Conservation (phyloP, 805 yeast genomes). For the Teunomyces pallodes region DNA sequence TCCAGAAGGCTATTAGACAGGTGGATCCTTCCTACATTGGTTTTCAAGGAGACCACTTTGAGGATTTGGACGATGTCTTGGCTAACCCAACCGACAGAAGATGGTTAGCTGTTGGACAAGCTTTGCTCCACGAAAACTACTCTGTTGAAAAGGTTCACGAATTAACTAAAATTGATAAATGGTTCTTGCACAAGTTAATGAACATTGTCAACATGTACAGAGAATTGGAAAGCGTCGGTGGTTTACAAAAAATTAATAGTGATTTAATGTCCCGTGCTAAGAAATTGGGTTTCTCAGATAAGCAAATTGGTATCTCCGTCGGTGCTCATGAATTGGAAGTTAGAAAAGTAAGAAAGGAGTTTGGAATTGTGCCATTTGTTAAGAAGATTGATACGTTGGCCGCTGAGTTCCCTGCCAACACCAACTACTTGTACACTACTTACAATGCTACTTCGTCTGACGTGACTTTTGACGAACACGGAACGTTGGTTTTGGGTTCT, state of each 20-base stretch:
- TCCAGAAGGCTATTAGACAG: conserved; percentile 96
- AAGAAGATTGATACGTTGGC: conserved; percentile 97
- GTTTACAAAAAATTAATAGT: conserved; percentile 55
- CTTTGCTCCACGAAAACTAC: conserved; percentile 86
- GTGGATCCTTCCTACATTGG: conserved; percentile 90
- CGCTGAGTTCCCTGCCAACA: conserved; percentile 97
- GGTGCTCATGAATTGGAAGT: conserved; percentile 75
- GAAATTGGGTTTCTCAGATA: conserved; percentile 92
- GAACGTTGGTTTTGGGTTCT: conserved; percentile 94
- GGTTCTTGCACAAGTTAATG: conserved; percentile 92
- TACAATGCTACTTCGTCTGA: conserved; percentile 89
- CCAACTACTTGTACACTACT: conserved; percentile 93
- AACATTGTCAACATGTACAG: conserved; percentile 89
- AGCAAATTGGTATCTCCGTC: conserved; percentile 81
- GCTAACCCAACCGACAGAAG: conserved; percentile 92
- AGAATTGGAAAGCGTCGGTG: conserved; percentile 59
- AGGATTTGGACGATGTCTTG: conserved; percentile 72
- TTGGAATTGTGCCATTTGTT: conserved; percentile 85
- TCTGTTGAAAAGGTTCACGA: conserved; percentile 91
- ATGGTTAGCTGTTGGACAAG: conserved; percentile 98
- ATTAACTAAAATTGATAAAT: conserved; percentile 86
- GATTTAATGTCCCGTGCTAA: conserved; percentile 78
- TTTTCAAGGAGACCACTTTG: conserved; percentile 82
- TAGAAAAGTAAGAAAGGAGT: conserved; percentile 75
- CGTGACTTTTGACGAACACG: conserved; percentile 81